Evolutionary conservation across 108 stramenopile species (phyloP), one percentile per base, ranked within the genome.

Genomic region (Aurantiochytrium sp.): DNA sequence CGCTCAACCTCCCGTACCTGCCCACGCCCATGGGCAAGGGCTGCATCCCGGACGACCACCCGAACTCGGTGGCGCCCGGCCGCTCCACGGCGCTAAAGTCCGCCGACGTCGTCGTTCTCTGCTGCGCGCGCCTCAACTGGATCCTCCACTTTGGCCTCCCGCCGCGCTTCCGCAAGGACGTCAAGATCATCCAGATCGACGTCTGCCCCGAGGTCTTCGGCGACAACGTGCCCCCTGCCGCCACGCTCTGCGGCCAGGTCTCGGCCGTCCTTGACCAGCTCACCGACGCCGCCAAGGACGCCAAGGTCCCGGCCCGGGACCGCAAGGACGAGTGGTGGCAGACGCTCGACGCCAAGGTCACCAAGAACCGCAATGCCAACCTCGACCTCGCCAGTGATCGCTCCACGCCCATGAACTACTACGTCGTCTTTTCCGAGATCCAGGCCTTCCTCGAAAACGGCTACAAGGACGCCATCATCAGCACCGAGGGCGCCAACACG

Each of bases 1-100:
- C 30, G 39, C 39, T 48, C 1, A 48, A 48, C 45, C 73, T 81
- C 19, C 73, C 73, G 6, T 81, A 81, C 45, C 45, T 81, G 39
- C 42, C 73, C 36, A 81, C 73, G 2, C 73, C 73, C n/a, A 81
- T 81, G 73, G 73, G 73, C n/a, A 81, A 81, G 45, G 73, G 73
- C 39, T 81, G 73, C 45, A 81, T 81, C 45, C 73, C 73, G 0
- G 73, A 81, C 45, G 73, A 81, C 73, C 73, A 81, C 73, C 42
- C 39, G 12, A 41, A 81, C 42, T 81, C 73, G 2, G 24, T 81
- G 12, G 73, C 73, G 6, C 73, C 73, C n/a, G 73, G 42, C 39
- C 73, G 73, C 4, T 81, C 73, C 6, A 81, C 73, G 10, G 73
- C 73, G 1, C 73, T 81, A 6, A 81, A 81, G 73, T 81, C 73